These are phyloP conservation scores for Amylostereum areolatum DNA, from an alignment of 1,284 basidiomycete genomes.

Conservation along the genomic window DNA sequence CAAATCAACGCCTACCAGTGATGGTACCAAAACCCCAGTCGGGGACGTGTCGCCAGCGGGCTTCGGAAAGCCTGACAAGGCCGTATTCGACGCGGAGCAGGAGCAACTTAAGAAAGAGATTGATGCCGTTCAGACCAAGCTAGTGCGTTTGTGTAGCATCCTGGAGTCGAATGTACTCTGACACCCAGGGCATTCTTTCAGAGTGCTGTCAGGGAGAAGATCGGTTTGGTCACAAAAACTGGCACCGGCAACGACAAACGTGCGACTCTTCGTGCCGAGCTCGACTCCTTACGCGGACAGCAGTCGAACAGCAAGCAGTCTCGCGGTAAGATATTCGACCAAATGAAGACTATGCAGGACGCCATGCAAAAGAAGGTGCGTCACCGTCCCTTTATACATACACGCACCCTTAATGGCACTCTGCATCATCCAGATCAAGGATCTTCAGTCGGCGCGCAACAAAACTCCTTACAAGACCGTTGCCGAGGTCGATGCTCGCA, in stretches of 20 bases:
- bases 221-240: conserved; percentile 56
- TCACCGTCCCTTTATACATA: conserved; percentile 1
- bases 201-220: conserved; percentile 78
- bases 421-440: conserved; percentile 64
- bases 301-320: conserved; percentile 80
- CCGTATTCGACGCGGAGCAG: conserved; percentile 77
- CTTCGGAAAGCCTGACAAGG: conserved; percentile 74
- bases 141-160: conserved; percentile 48
- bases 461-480: conserved; percentile 85
- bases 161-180: neutral
- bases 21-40: conserved; percentile 38
- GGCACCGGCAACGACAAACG: conserved; percentile 68
- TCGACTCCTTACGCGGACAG: conserved; percentile 74
- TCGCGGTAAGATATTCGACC: conserved; percentile 75
- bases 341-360: conserved; percentile 82
- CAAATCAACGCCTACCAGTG: conserved; percentile 27
- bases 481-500: conserved; percentile 84
- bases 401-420: neutral
- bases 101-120: conserved; percentile 79
- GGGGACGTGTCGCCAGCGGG: conserved; percentile 36
- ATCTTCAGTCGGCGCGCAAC: conserved; percentile 76
- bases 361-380: conserved; percentile 77
- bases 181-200: conserved; percentile 24
- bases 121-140: conserved; percentile 70
- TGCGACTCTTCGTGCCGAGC: conserved; percentile 72